These are phyloP conservation scores for Aureobasidium melanogenum DNA, from an alignment of 2,329 filamentous ascomycete genomes.

Conservation along the genomic window DNA sequence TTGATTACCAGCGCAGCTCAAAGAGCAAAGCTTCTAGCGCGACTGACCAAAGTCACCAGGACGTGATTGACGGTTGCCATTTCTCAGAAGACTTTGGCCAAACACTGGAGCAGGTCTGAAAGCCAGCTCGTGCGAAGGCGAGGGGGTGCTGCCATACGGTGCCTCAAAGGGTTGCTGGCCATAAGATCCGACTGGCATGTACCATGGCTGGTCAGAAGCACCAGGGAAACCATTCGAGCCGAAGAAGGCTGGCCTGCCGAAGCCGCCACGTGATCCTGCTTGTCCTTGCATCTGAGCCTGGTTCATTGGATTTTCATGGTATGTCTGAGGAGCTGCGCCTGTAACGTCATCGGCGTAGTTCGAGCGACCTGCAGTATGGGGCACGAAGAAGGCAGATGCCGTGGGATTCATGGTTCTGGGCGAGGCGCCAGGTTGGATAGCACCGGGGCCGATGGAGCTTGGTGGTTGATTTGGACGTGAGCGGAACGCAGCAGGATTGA, in stretches of 20 bases:
- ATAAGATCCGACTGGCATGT: background rate
- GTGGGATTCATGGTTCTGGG: conserved; percentile 23
- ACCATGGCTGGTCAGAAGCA: background rate
- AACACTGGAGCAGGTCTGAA: background rate
- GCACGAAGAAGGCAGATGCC: background rate
- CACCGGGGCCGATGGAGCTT: conserved; percentile 29
- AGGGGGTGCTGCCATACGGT: background rate
- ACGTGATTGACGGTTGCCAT: background rate
- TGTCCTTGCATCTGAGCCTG: conserved; percentile 5
- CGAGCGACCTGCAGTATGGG: background rate
- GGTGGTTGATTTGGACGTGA: conserved; percentile 28
- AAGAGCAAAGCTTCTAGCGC: background rate
- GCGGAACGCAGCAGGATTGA: conserved; percentile 87
- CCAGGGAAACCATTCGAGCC: background rate
- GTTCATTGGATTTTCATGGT: background rate
- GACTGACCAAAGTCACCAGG: background rate
- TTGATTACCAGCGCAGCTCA: background rate
- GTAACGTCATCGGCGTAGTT: conserved; percentile 1
- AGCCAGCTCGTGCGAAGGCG: background rate
- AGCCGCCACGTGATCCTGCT: background rate
- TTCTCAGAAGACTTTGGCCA: background rate
- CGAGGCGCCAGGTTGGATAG: conserved; percentile 21
- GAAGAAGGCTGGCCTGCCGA: background rate
- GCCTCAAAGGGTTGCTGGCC: background rate
- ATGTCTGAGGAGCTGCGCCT: background rate